Base-by-base conservation (phyloP, 2,329 filamentous ascomycete genomes). In the Microascus cirrosus region DNA sequence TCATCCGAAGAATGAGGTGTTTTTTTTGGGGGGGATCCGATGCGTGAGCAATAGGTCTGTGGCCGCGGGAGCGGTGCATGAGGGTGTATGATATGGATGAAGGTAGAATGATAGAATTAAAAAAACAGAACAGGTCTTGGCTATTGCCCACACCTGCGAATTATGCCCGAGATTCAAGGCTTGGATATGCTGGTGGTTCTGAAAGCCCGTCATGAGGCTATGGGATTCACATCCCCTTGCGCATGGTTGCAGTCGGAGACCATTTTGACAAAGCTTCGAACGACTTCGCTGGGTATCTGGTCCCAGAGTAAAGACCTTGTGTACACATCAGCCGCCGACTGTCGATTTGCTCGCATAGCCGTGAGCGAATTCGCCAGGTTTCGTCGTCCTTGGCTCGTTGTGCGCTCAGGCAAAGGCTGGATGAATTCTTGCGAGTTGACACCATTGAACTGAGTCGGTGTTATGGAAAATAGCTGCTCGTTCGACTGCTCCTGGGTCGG, bases 281-380 rank as follows among this genome's bases (percentile, higher is more conserved):
- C 90, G 54, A 97, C 91, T 63, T 97, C 91, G 65, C 84, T 82
- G 15, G 94, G 92, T 65, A 97, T 92, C 72, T 92, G 89, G 67
- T 96, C 91, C 90, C 90, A 96, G 59, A 97, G 84, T 61, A 97
- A 80, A 61, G 90, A 95, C 59, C 93, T 83, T 36, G 92, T 95
- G 74, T 96, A 96, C 50, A 96, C 89, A 66, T 96, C 91, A 59
- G 92, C 89, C 54, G 86, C 87, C 55, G 82, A 82, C 64, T 87
- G 82, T 72, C 90, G 90, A 65, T 80, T 82, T 64, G 77, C 77
- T 63, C 90, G 85, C 84, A 96, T 90, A 53, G 83, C 85, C 55
- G 87, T 84, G 53, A 96, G 81, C 8, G 90, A 86, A 64, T 95
- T 87, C 52, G 87, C 88, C 53, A 94, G 81, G 70, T 89, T 91